Conservation (phyloP, 169 alveolate genomes). For the Plasmodium knowlesi region DNA sequence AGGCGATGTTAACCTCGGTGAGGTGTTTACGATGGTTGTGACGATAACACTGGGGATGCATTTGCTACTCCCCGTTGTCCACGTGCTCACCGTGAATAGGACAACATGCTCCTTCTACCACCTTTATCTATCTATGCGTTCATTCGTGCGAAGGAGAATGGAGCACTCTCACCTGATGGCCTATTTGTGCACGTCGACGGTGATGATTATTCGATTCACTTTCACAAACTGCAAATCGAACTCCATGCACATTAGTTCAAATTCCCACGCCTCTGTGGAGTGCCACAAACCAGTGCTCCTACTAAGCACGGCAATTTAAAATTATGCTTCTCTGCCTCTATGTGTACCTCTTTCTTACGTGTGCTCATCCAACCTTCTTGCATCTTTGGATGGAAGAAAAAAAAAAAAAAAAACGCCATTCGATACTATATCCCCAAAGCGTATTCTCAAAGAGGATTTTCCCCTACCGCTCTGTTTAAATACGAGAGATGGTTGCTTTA, state of each 20-base stretch:
- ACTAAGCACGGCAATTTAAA: neutral
- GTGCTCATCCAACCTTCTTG: neutral
- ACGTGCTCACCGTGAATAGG: neutral
- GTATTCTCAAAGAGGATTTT: neutral
- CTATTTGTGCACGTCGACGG: neutral
- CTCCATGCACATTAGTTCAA: neutral
- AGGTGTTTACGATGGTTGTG: neutral
- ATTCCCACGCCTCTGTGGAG: neutral
- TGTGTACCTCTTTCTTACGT: neutral
- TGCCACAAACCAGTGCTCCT: neutral
- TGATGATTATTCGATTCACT: neutral
- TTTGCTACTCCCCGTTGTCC: neutral
- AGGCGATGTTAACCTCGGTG: neutral
- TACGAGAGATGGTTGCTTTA: neutral
- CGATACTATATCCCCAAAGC: neutral
- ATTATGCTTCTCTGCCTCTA: neutral
- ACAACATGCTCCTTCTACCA: neutral
- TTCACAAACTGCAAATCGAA: neutral
- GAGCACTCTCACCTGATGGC: neutral
- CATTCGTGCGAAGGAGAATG: neutral
- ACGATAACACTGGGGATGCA: neutral
- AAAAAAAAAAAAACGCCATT: neutral
- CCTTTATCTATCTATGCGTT: neutral
- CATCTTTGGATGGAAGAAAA: neutral
- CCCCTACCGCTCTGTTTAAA: neutral